These are phyloP conservation scores for Colletotrichum plurivorum DNA, from an alignment of 2,329 filamentous ascomycete species.

Conservation along the genomic window DNA sequence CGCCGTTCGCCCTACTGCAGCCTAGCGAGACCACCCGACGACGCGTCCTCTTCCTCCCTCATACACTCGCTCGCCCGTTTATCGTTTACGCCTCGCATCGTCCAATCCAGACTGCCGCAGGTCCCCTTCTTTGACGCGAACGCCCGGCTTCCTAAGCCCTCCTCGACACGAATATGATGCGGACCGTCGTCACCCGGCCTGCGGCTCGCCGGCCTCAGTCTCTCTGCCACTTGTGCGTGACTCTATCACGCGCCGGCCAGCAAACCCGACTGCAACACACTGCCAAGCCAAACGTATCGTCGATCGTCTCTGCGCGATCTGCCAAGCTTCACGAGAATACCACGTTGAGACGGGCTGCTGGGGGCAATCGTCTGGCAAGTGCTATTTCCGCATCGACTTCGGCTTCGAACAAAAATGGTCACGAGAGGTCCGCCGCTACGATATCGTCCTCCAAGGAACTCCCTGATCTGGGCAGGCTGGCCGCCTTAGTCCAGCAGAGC, in stretches of 20 bases:
- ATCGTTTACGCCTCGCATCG: not conserved
- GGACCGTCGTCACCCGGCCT: constrained; percentile 48
- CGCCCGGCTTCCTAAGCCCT: constrained; percentile 11
- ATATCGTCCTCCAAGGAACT: constrained; percentile 43
- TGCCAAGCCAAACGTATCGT: constrained; percentile 40
- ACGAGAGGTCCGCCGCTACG: constrained; percentile 22
- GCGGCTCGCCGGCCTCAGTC: constrained; percentile 46
- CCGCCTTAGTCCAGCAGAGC: constrained; percentile 58
- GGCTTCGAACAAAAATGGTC: constrained; percentile 10
- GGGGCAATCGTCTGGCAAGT: constrained; percentile 24
- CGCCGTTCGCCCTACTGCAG: constrained; percentile 27
- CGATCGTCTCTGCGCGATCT: constrained; percentile 29
- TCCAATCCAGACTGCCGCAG: constrained; percentile 22
- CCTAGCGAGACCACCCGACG: constrained; percentile 13
- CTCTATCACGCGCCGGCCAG: constrained; percentile 45
- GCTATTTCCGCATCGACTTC: constrained; percentile 13
- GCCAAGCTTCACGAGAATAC: constrained; percentile 32
- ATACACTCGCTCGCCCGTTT: constrained; percentile 10
- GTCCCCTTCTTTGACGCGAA: constrained; percentile 14
- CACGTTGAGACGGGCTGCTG: constrained; percentile 25
- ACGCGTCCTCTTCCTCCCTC: constrained; percentile 4
- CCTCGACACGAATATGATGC: constrained; percentile 51
- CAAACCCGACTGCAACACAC: constrained; percentile 36
- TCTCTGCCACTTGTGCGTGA: constrained; percentile 61
- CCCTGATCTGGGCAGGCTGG: constrained; percentile 57